Base-by-base conservation (phyloP, 1,284 basidiomycete genomes). In the Earliella scabrosa region DNA sequence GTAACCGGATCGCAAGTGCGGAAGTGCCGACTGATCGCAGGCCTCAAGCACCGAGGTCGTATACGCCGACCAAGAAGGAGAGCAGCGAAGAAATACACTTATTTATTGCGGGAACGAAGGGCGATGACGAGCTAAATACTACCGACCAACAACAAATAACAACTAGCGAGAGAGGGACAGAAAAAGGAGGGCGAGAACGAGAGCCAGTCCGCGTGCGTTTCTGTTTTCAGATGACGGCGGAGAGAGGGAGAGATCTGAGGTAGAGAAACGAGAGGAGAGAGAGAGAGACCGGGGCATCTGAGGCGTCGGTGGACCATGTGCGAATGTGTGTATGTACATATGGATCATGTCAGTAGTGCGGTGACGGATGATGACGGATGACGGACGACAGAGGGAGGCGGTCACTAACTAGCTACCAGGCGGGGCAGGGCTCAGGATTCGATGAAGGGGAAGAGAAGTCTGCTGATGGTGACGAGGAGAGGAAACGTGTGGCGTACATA, bases 61-160 rank as follows among this genome's bases (percentile, higher is more conserved):
- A 2, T 14, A 18, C 8, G 11, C 14, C n/a, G 11, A n/a, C 16
- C 5, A 5, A 36, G 35, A 9, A 2, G 6, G 44, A 46, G 39
- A 27, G 38, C 35, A 21, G 38, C 36, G 27, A 45, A 27, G 54
- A 50, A 40, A 43, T 60, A 60, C 55, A 60, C 41, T 45, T 57
- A 58, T 55, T 57, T 60, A 60, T 51, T 60, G 59, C 51, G 40
- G 27, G 50, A 54, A 50, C 41, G 48, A 50, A 38, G 20, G 41
- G 50, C 35, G 43, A 45, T 6, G 10, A 29, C 31, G 48, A 40
- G 11, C 46, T 27, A 27, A 52, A 41, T 45, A 43, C 49, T 46
- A 50, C 50, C 44, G 41, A 57, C 40, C 50, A 45, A 45, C 45
- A 49, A 52, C 49, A 50, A 27, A 39, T 40, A 39, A 44, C 41